Evolutionary conservation across 2,329 filamentous ascomycete species (phyloP).

Genomic region (Xylariaceae sp.): DNA sequence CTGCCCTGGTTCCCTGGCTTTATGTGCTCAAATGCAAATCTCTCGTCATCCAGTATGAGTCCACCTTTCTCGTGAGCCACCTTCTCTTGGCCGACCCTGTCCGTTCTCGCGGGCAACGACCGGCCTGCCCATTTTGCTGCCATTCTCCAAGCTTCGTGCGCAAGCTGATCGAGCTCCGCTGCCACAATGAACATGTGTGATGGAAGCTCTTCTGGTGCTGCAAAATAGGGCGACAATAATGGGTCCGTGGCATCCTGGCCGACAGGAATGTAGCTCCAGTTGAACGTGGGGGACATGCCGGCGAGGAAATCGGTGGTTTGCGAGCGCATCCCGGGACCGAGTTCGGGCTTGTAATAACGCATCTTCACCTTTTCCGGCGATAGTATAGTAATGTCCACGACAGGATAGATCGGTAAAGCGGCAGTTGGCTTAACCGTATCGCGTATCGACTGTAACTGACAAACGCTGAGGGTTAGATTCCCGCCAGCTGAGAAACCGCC

Average conservation of each 20-base stretch:
- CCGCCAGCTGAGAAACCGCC: conserved; percentile 43
- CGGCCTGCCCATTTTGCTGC: conserved; percentile 31
- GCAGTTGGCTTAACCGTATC: conserved; percentile 28
- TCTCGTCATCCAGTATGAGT: conserved; percentile 29
- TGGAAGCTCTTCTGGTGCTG: conserved; percentile 32
- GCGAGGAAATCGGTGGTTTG: conserved; percentile 22
- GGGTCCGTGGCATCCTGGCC: conserved; percentile 32
- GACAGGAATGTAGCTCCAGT: conserved; percentile 37
- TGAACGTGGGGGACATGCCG: conserved; percentile 27
- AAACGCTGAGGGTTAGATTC: conserved; percentile 34
- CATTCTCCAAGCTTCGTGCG: conserved; percentile 36
- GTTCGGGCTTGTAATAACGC: conserved; percentile 32
- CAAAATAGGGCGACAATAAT: conserved; percentile 35
- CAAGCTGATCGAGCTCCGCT: conserved; percentile 42
- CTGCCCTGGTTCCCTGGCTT: conserved; percentile 16
- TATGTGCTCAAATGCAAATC: conserved; percentile 31
- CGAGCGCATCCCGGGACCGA: conserved; percentile 24
- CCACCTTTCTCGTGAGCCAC: conserved; percentile 10
- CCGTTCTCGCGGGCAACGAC: conserved; percentile 20
- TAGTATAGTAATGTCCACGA: conserved; percentile 35
- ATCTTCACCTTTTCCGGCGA: conserved; percentile 24
- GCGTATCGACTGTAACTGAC: conserved; percentile 33
- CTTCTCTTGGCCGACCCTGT: conserved; percentile 24
- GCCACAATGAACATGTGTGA: conserved; percentile 38
- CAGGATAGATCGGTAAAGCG: conserved; percentile 33